These are phyloP conservation scores for Blastocystis sp. DNA, from an alignment of 352 stramenopile genomes.

Conservation along the genomic window DNA sequence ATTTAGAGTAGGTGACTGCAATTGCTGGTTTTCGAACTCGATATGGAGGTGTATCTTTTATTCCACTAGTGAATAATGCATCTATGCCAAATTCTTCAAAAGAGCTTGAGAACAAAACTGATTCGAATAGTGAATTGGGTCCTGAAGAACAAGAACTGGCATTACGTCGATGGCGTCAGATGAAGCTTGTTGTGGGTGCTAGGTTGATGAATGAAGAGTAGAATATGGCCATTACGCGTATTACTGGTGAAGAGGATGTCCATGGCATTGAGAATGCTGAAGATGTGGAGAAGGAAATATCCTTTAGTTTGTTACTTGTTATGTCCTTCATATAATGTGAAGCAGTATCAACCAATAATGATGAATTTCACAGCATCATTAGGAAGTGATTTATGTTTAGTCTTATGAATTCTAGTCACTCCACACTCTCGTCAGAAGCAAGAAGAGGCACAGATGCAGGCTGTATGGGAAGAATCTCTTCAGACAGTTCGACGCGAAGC, in stretches of 20 bases:
- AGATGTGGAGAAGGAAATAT: not conserved
- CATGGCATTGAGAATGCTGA: constrained; percentile 13
- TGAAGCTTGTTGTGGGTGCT: constrained; percentile 46
- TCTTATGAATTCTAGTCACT: not conserved
- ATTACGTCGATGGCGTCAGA: constrained; percentile 14
- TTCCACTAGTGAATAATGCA: not conserved
- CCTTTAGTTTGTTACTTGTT: not conserved
- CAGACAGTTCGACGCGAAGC: not conserved
- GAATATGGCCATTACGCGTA: constrained; percentile 10
- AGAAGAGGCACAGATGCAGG: constrained; percentile 19
- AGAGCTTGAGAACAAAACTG: not conserved
- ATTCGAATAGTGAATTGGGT: not conserved
- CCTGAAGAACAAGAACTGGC: not conserved
- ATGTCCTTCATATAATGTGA: not conserved
- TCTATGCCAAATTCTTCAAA: not conserved
- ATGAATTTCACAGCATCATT: constrained; percentile 37
- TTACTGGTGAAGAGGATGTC: constrained; percentile 52
- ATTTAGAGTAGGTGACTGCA: not conserved
- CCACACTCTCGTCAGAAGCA: not conserved
- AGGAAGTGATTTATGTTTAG: not conserved
- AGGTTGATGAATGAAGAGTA: not conserved
- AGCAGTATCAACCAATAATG: not conserved
- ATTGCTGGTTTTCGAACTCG: not conserved
- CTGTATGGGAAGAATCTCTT: constrained; percentile 37
- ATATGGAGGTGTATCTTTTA: not conserved